These are phyloP conservation scores for Calocybe gambosa DNA, from an alignment of 1,284 basidiomycete genomes.

Conservation along the genomic window DNA sequence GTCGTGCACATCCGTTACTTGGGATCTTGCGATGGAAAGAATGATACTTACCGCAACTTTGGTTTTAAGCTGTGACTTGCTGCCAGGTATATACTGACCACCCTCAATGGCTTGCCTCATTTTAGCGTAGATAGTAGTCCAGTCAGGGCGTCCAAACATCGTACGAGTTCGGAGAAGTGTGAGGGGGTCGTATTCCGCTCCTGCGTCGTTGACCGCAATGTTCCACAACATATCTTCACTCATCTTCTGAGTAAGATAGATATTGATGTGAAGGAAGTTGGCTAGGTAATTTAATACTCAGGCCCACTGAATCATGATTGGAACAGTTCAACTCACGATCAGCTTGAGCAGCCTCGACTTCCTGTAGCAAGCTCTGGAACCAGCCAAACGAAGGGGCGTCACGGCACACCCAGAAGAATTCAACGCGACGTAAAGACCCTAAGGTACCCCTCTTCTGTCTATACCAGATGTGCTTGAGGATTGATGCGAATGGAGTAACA, in stretches of 20 bases:
- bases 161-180: slow-evolving; percentile 81
- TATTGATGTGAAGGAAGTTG: slow-evolving; percentile 85
- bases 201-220: slow-evolving; percentile 82
- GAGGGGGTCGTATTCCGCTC: slow-evolving; percentile 76
- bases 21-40: slow-evolving; percentile 1
- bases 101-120: slow-evolving; percentile 71
- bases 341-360: slow-evolving; percentile 79
- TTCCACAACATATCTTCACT: slow-evolving; percentile 84
- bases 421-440: slow-evolving; percentile 75
- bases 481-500: slow-evolving; percentile 86
- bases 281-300: slow-evolving; percentile 35
- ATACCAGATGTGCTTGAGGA: slow-evolving; percentile 92
- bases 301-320: neutral
- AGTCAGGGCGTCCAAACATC: slow-evolving; percentile 85
- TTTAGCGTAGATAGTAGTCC: slow-evolving; percentile 69
- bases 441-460: slow-evolving; percentile 72
- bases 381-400: slow-evolving; percentile 88
- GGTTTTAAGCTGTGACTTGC: slow-evolving; percentile 70
- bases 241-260: slow-evolving; percentile 86
- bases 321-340: slow-evolving; percentile 55
- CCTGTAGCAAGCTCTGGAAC: slow-evolving; percentile 83
- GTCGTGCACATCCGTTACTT: slow-evolving; percentile 6
- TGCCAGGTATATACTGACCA: slow-evolving; percentile 74
- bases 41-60: slow-evolving; percentile 65
- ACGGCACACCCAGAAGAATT: slow-evolving; percentile 90